Evolutionary conservation across 2,329 filamentous ascomycete species (phyloP), one percentile per base, ranked within the genome.

Genomic region (Chrysosporium keratinophilum): DNA sequence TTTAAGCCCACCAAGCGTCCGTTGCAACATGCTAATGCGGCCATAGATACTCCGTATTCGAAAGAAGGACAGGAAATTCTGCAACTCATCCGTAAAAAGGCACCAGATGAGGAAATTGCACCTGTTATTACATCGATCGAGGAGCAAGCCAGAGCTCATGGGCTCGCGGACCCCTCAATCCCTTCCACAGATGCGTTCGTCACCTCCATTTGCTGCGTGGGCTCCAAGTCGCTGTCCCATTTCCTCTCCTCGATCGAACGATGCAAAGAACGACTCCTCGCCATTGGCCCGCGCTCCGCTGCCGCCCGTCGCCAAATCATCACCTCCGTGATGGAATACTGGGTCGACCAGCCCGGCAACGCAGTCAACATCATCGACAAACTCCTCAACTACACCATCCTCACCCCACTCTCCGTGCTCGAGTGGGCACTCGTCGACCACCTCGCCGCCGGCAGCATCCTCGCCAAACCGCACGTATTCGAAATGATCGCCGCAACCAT

Each of bases 171-270:
- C 57, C 85, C 89, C 3, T 76, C 93, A 40, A 80, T 95, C 14
- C 78, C 84, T n/a, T 93, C 88, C 58, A 95, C 89, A 3, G 93
- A 97, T 66, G 89, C 89, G 40, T 95, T 95, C 65, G 84, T 95
- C 65, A 98, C 91, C 0, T 84, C 88, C 17, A 90, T 98, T 60
- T 93, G 91, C 73, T 93, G 83, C 71, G 84, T 96, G 47, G 93
- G 93, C 43, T 90, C 88, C 59, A 98, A 98, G 71, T 96, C 91
- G 0, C 80, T 98, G 33, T 96, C 90, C 11, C 93, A 98, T 69
- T 88, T 96, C 3, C 80, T 98, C 14, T 94, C 90, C 7, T 95
- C 87, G 68, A 95, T 98, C 60, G 93, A 98, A 70, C 85, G 93
- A 55, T 91, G 86, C 71, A 95, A 95, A 71, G 87, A 91, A 52